Evolutionary conservation across 192 early-diverging fungal genomes (phyloP).

Genomic region (Endogone sp.): DNA sequence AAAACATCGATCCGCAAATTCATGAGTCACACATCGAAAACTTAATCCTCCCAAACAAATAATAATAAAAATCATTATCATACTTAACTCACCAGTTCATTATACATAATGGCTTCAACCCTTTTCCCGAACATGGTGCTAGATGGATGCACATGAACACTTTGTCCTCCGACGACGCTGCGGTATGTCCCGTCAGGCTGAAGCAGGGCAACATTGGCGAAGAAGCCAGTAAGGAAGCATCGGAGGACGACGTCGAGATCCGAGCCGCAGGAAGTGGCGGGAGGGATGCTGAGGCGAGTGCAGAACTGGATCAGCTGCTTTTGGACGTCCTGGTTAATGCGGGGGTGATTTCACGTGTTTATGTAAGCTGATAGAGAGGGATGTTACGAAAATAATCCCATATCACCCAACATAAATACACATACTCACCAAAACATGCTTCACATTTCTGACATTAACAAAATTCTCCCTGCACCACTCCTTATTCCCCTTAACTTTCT

Average conservation of each 20-base stretch:
- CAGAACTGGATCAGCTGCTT: slow-evolving; percentile 83
- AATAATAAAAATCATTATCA: not conserved
- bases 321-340: slow-evolving; percentile 70
- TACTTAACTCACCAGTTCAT: slow-evolving; percentile 65
- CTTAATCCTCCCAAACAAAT: slow-evolving; percentile 1
- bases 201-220: slow-evolving; percentile 80
- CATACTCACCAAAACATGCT: slow-evolving; percentile 64
- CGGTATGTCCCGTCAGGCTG: slow-evolving; percentile 88
- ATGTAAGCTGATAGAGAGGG: not conserved
- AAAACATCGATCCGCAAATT: no score
- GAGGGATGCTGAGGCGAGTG: slow-evolving; percentile 61
- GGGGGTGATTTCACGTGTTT: not conserved
- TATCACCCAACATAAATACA: not conserved
- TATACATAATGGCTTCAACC: slow-evolving; percentile 78
- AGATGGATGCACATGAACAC: slow-evolving; percentile 85
- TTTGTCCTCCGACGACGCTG: slow-evolving; percentile 61
- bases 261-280: slow-evolving; percentile 57
- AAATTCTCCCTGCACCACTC: slow-evolving; percentile 94
- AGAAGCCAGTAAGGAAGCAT: slow-evolving; percentile 88
- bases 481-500: slow-evolving; percentile 69
- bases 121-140: slow-evolving; percentile 82
- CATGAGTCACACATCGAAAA: slow-evolving; percentile 2
- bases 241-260: slow-evolving; percentile 76
- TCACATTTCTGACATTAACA: slow-evolving; percentile 82
- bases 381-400: not conserved